Evolutionary conservation across 176 grass and related monocot species (phyloP), one percentile per base, ranked within the genome.

Genomic region (Oryza coarctata): DNA sequence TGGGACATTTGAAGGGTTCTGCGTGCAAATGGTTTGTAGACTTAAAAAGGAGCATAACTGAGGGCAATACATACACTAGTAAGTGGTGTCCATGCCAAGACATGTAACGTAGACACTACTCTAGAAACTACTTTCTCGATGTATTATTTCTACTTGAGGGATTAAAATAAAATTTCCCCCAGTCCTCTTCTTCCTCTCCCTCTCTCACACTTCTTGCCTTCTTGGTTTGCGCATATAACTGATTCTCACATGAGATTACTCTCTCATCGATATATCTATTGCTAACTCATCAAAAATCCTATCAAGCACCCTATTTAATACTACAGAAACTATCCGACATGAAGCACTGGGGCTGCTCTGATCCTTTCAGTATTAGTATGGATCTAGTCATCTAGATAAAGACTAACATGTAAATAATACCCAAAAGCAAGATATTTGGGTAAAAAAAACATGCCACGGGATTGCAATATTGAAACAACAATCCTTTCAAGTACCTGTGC

Each of bases 361-460:
- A 52, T 52, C 49, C 49, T 52, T 52, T 22, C 17, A 20, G 49
- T 20, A 52, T 7, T 52, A 52, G 18, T 52, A 52, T 52, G 6
- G 1, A 52, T 52, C 18, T 22, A 22, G 50, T 22, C 20, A 52
- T 52, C 18, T 22, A 22, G 50, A 28, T 25, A 28, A 22, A 78
- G 29, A 63, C 25, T 64, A 70, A 61, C 20, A 29, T 45, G 43
- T 73, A 79, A 80, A 14, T 31, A 66, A 35, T 17, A 82, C 66
- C 18, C 11, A 2, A 44, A 50, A 39, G 9, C n/a, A 76, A 68
- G 20, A 75, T 39, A 65, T 0, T 64, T 12, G 5, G 0, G 31
- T 2, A 14, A 83, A 77, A 39, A 62, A 29, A 65, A 66, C 38
- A 79, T 49, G 20, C 22, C 72, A 65, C 28, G 71, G 7, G 14